phyloP scores from a whole-genome alignment of 148 eudicot genomes.

The Spergularia bocconei region DNA sequence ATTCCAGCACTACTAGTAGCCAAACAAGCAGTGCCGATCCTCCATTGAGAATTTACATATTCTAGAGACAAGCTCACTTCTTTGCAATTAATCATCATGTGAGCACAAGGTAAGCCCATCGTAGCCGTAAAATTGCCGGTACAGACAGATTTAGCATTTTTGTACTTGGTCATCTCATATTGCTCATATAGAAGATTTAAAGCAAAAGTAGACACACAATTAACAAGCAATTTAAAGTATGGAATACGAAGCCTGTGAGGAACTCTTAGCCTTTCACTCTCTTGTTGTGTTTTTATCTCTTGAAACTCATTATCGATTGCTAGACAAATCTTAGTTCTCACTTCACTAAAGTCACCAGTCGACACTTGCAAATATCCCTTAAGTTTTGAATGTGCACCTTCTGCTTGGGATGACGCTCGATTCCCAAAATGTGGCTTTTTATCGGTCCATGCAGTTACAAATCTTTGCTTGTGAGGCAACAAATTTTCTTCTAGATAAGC shows the following conservation, averaged over 20 bases:
- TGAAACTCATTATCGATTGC: constrained; percentile 6
- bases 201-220: not conserved
- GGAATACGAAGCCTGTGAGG: not conserved
- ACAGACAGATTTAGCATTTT: not conserved
- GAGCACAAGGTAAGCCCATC: not conserved
- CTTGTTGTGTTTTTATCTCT: too few species aligned
- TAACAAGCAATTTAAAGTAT: not conserved
- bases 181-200: not conserved
- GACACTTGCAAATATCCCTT: constrained; percentile 8
- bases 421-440: not conserved
- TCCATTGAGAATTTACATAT: not conserved
- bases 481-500: not conserved
- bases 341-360: constrained; percentile 1
- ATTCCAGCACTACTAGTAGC: not conserved
- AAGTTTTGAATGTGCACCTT: not conserved
- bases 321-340: not conserved
- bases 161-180: not conserved
- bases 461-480: not conserved
- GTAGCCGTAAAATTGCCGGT: not conserved
- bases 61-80: not conserved
- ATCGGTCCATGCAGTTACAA: not conserved
- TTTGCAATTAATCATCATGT: not conserved
- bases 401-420: not conserved
- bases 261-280: not conserved
- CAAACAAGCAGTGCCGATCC: not conserved